phyloP scores from a whole-genome alignment of 192 early-diverging fungal species.

The Oehlia diaphana region DNA sequence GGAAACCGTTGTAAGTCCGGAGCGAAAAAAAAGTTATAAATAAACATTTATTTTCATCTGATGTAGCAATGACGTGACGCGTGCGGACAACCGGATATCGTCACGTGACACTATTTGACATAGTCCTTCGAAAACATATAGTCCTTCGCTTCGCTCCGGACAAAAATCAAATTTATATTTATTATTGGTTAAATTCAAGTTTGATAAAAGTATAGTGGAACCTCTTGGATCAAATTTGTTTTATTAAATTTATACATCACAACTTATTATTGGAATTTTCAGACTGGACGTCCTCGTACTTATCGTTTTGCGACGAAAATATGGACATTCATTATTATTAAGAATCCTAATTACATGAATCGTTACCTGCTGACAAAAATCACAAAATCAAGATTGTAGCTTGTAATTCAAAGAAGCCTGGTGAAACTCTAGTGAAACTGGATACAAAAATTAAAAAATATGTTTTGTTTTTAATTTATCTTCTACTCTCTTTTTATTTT shows the following conservation, averaged over 20 bases:
- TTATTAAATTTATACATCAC: neutral
- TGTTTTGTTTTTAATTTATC: too few species aligned
- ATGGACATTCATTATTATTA: conserved; percentile 90
- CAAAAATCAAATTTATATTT: neutral
- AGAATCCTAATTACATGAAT: conserved; percentile 75
- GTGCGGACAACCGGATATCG: too few species aligned
- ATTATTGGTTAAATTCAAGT: too few species aligned
- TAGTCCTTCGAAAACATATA: too few species aligned
- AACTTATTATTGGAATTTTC: conserved; percentile 15
- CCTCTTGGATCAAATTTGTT: conserved; percentile 51
- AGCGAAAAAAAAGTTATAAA: too few species aligned
- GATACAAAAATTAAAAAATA: neutral
- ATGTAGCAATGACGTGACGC: too few species aligned
- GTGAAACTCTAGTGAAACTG: conserved; percentile 46
- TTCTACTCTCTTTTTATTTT: too few species aligned
- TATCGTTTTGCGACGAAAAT: conserved; percentile 98
- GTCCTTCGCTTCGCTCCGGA: too few species aligned
- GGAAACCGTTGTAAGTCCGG: too few species aligned
- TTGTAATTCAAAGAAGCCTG: conserved; percentile 77
- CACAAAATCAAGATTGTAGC: conserved; percentile 95
- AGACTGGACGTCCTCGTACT: conserved; percentile 77
- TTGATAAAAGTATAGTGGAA: conserved; percentile 87
- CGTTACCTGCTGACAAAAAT: conserved; percentile 54
- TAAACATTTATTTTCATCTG: too few species aligned
- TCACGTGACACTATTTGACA: too few species aligned